Evolutionary conservation across 192 early-diverging fungal species (phyloP), one percentile per base, ranked within the genome.

Genomic region (Entomortierella parvispora): DNA sequence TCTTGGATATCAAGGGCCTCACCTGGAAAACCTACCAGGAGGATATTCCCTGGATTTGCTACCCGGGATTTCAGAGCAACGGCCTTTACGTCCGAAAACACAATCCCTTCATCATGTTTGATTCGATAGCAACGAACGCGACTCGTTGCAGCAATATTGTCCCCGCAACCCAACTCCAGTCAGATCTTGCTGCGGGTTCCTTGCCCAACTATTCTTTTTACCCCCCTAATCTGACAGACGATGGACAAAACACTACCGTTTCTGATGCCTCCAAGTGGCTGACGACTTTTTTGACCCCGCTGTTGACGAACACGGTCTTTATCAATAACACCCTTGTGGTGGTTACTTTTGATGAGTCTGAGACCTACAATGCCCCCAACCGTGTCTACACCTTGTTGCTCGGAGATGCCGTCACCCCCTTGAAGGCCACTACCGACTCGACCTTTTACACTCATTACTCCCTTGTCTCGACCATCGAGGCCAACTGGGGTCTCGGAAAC

Each of bases 91-190:
- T 74, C 55, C 81, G 93, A 58, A 94, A 93, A 68, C 93, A 94
- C 82, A 92, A 91, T 70, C 93, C 91, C 26, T 93, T 94, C 80
- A 85, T 91, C 40, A 84, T 84, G 22, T 89, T 88, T 51, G 83
- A 69, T 54, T 81, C 81, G 49, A 89, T 94, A 51, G 58, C 69
- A 14, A 68, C 20, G 26, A 88, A 91, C 80, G n/a, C 82, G 12
- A 69, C 85, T 9, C 80, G 88, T 18, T 91, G 91, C 69, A 80
- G 74, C 58, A 91, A 89, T 8, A 82, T 93, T 56, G 91, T 92
- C 11, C 75, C 74, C 57, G 53, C 80, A 10, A 68, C 72, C 33
- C 84, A 92, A 62, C 71, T 93, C 37, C 78, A 74, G 37, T 69
- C 50, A 18, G 92, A 93, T 68, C 54, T 87, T 42, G 79, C 83